Evolutionary conservation across 2,329 filamentous ascomycete species (phyloP).

Genomic region (Ascochyta pisi): DNA sequence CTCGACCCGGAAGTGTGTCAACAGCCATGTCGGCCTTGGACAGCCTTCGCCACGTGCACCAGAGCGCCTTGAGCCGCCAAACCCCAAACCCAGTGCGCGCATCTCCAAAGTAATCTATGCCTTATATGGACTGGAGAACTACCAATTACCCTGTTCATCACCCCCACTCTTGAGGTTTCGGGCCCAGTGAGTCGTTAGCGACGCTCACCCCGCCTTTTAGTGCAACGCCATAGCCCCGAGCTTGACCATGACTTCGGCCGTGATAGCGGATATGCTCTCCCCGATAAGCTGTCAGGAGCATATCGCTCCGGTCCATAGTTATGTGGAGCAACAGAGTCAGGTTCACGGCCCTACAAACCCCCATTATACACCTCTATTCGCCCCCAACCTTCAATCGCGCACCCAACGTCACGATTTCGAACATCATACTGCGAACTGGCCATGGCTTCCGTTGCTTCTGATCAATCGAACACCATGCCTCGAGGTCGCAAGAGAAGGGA

Average conservation of each 20-base stretch:
- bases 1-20: conserved; percentile 23
- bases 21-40: conserved; percentile 2
- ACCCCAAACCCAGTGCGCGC: conserved; percentile 1
- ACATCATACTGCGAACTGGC: conserved; percentile 1
- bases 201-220: conserved; percentile 27
- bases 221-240: conserved; percentile 8
- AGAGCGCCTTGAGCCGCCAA: conserved; percentile 2
- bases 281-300: conserved; percentile 21
- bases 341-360: conserved; percentile 18
- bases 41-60: neutral
- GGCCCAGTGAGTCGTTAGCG: conserved; percentile 10
- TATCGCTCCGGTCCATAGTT: conserved; percentile 16
- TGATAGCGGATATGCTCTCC: conserved; percentile 23
- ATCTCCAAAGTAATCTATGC: conserved; percentile 2
- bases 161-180: conserved; percentile 25
- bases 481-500: conserved; percentile 70
- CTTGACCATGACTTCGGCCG: conserved; percentile 16
- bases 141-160: neutral
- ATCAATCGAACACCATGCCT: conserved; percentile 49
- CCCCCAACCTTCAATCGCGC: conserved; percentile 41
- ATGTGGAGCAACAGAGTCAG: conserved; percentile 2
- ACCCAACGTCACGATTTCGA: conserved; percentile 15
- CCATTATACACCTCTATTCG: conserved; percentile 33
- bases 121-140: neutral
- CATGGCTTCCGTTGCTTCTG: conserved; percentile 28